A percentile compares a stretch with the other conserved stretches of the same genome.
phyloP scores from a whole-genome alignment of 2,329 filamentous ascomycete genomes.

The Phaeosphaeria sp. region DNA sequence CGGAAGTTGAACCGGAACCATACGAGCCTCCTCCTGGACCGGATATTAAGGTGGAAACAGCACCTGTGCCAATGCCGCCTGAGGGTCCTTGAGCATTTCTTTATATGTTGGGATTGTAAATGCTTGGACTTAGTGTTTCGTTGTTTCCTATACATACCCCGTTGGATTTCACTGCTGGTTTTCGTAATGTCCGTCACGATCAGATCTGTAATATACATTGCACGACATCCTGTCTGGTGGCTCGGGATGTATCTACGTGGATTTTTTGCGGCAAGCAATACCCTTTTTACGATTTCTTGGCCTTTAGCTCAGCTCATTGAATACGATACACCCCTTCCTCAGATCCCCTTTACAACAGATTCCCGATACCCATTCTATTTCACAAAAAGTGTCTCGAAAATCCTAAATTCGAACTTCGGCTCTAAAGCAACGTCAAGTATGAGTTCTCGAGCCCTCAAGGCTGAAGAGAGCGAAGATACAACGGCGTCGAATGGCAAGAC shows the following conservation, averaged over 20 bases:
- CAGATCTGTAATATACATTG: neutral
- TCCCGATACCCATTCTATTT: no score
- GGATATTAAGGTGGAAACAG: constrained; percentile 35
- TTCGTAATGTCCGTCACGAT: neutral
- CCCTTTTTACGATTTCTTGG: neutral
- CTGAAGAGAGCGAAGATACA: no score
- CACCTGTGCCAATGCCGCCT: constrained; percentile 19
- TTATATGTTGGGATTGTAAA: neutral
- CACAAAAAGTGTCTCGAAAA: no score
- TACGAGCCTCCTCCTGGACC: constrained; percentile 33
- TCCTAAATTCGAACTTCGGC: no score
- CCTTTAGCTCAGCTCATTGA: neutral
- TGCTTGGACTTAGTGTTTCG: neutral
- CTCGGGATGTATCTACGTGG: neutral
- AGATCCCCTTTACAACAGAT: no score
- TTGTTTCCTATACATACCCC: constrained; percentile 6
- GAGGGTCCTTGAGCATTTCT: constrained; percentile 12
- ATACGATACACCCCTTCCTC: neutral
- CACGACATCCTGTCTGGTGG: neutral
- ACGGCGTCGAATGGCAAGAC: no score
- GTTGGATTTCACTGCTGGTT: no score
- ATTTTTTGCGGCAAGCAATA: neutral
- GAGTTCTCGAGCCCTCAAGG: no score
- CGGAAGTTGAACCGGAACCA: constrained; percentile 29
- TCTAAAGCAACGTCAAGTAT: no score